Percentiles rank a stretch among this genome's conserved stretches.
phyloP scores from a whole-genome alignment of 768 basidiomycete genomes.

The Trametes cinnabarina region DNA sequence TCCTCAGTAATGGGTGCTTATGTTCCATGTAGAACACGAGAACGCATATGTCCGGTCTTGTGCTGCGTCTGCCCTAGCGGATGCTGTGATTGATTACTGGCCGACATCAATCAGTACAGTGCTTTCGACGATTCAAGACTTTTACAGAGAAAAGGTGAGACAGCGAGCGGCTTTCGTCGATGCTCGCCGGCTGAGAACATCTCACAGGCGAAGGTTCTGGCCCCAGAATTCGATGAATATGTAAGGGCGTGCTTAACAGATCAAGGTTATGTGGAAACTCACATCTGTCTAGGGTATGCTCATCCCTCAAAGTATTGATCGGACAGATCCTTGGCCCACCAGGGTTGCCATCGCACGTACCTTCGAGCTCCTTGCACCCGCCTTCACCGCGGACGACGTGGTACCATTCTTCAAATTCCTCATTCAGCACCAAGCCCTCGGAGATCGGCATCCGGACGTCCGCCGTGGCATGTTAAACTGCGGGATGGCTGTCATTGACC shows the following conservation, averaged over 20 bases:
- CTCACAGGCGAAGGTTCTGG: constrained; percentile 72
- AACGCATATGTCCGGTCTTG: constrained; percentile 78
- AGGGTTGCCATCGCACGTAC: constrained; percentile 71
- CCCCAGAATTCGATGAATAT: constrained; percentile 92
- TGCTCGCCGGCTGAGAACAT: not conserved
- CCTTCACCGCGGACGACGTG: constrained; percentile 61
- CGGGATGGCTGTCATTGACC: constrained; percentile 77
- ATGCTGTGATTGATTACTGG: constrained; percentile 64
- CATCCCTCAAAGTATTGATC: constrained; percentile 80
- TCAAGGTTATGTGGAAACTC: not conserved
- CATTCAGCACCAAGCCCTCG: constrained; percentile 81
- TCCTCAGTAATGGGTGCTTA: not conserved
- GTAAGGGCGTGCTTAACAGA: constrained; percentile 41
- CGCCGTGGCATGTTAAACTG: constrained; percentile 86
- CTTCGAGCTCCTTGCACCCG: constrained; percentile 65
- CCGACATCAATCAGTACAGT: constrained; percentile 53
- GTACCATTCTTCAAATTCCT: constrained; percentile 80
- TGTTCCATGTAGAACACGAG: constrained; percentile 57
- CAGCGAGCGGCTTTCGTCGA: not conserved
- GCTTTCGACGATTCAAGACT: constrained; percentile 55
- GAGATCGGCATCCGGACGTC: constrained; percentile 79
- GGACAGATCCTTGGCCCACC: constrained; percentile 84
- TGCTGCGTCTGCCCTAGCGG: constrained; percentile 69
- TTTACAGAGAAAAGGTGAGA: constrained; percentile 80
- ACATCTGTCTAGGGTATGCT: constrained; percentile 77